phyloP scores from a whole-genome alignment of 345 rosid genomes.

The Salix dunnii region DNA sequence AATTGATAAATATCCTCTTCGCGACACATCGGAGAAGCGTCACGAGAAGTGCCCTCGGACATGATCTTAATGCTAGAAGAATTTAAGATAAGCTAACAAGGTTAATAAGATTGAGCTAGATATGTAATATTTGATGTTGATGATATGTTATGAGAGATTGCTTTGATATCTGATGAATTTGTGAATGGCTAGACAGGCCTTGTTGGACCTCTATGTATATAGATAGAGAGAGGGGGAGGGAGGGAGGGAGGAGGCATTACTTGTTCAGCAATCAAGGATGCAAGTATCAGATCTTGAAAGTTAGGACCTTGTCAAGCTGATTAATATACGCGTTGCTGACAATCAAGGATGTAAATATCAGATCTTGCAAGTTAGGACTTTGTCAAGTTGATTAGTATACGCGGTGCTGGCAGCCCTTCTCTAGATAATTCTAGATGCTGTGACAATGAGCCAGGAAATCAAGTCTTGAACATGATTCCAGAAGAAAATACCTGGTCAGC shows the following conservation, averaged over 20 bases:
- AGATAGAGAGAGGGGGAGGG: too few relatives aligned
- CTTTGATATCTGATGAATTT: not conserved
- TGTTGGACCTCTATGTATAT: not conserved
- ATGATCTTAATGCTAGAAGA: not conserved
- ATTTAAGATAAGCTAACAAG: not conserved
- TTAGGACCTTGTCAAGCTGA: not conserved
- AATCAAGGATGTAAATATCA: not conserved
- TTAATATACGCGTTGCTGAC: not conserved
- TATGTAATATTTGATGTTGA: not conserved
- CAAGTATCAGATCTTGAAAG: not conserved
- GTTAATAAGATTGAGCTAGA: not conserved
- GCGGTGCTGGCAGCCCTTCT: not conserved
- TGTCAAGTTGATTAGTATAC: not conserved
- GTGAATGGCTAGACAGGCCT: not conserved
- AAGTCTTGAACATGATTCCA: not conserved
- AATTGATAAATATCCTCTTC: not conserved
- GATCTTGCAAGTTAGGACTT: not conserved
- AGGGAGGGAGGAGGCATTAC: not conserved
- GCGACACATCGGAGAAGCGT: not conserved
- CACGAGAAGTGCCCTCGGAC: not conserved
- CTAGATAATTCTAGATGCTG: not conserved
- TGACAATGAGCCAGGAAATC: not conserved
- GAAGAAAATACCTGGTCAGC: not conserved
- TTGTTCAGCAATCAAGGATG: too few relatives aligned
- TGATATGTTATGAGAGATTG: not conserved